These are phyloP conservation scores for Acer saccharum DNA, from an alignment of 345 rosid species.

Conservation along the genomic window DNA sequence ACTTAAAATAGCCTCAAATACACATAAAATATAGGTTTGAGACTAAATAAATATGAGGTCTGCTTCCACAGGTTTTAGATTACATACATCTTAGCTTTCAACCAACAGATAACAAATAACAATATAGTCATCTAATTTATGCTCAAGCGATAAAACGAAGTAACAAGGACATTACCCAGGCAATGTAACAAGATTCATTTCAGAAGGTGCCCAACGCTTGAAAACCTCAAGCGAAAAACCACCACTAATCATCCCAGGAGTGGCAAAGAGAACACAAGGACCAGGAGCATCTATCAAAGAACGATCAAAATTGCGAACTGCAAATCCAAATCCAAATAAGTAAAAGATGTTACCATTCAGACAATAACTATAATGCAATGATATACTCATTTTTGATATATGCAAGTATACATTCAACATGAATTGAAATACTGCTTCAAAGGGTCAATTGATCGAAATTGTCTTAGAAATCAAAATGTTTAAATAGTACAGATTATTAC, in stretches of 20 bases:
- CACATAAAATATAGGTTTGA: background rate
- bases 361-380: background rate
- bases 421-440: slow-evolving; percentile 5
- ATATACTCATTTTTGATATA: background rate
- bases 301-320: slow-evolving; percentile 81
- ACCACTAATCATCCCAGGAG: slow-evolving; percentile 97
- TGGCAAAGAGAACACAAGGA: slow-evolving; percentile 97
- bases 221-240: slow-evolving; percentile 96
- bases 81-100: slow-evolving; percentile 8
- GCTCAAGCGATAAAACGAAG: slow-evolving; percentile 4
- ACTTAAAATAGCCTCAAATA: background rate
- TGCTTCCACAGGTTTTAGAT: background rate
- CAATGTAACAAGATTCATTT: slow-evolving; percentile 72
- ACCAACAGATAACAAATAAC: background rate
- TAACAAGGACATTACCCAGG: slow-evolving; percentile 68
- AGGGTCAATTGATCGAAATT: background rate
- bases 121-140: background rate
- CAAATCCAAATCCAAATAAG: slow-evolving; percentile 27
- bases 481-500: background rate
- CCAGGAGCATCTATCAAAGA: slow-evolving; percentile 83
- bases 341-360: background rate
- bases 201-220: slow-evolving; percentile 93
- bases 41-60: background rate
- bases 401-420: background rate
- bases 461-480: background rate